Evolutionary conservation across 1,139 yeast genomes (phyloP), one percentile per base, ranked within the genome.

Genomic region (Yamadazyma spencermartinsiae): DNA sequence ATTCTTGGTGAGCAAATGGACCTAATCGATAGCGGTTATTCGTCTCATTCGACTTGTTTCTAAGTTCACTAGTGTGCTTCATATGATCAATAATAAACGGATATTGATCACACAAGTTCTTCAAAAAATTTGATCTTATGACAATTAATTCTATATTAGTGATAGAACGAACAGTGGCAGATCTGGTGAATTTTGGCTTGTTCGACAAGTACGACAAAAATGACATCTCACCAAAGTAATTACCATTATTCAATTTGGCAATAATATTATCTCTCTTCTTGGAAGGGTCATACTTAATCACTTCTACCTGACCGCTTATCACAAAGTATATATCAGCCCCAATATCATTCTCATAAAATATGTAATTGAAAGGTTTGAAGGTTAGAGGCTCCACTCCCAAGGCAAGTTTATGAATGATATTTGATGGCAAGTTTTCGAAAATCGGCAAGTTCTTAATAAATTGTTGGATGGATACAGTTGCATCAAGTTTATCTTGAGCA

Each of bases 221-320:
- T 0, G 87, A 77, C 80, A 83, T 79, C 56, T 84, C 92, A 18
- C 94, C 94, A 61, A 85, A 82, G 56, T 81, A 83, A 31, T 80
- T 73, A 8, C 86, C 88, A 8, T 76, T 61, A 2, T 77, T 72
- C 28, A 84, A 61, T 42, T 86, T 70, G 1, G 86, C 89, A 31
- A 80, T 58, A 12, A 56, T 50, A 27, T 38, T 35, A 23, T 47
- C 49, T n/a, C 29, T 31, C 6, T 43, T 36, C 17, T 52, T 42
- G 14, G 41, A 40, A 5, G 50, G 46, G 19, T 50, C 46, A 16
- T 71, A 68, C 45, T 78, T 80, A 4, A 83, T 47, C 0, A 83
- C 86, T 54, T 84, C 90, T 2, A 83, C 86, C 47, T 79, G 82
- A 5, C 94, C 94, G 44, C 68, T 70, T 11, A 80, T 75, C 21